phyloP scores from a whole-genome alignment of 768 basidiomycete genomes.

The Lentinula guzmanii region DNA sequence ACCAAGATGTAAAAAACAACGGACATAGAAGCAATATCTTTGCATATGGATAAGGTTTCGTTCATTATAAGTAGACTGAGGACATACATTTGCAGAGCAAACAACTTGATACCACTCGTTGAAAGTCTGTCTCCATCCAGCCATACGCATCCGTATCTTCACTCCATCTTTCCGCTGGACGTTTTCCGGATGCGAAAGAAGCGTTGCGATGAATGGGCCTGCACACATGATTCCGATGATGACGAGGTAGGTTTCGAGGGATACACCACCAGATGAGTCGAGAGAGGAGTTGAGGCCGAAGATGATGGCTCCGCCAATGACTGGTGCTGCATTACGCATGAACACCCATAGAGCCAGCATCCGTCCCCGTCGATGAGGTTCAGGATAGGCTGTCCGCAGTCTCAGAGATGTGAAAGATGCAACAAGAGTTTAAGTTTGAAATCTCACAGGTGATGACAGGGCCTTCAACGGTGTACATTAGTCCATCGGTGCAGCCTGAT shows the following conservation, averaged over 20 bases:
- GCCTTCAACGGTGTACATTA: conserved; percentile 27
- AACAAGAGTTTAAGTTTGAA: not conserved
- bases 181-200: conserved; percentile 21
- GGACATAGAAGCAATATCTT: conserved; percentile 26
- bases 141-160: conserved; percentile 21
- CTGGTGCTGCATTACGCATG: conserved; percentile 26
- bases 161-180: conserved; percentile 26
- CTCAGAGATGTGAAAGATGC: not conserved
- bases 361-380: conserved; percentile 24
- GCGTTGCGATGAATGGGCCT: conserved; percentile 24
- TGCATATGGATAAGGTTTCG: not conserved
- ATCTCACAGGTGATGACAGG: conserved; percentile 25
- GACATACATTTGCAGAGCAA: conserved; percentile 17
- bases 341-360: conserved; percentile 29
- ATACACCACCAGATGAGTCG: conserved; percentile 24
- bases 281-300: conserved; percentile 22
- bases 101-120: conserved; percentile 22
- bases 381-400: conserved; percentile 21
- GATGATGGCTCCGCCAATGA: conserved; percentile 28
- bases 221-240: conserved; percentile 31
- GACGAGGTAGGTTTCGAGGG: conserved; percentile 24
- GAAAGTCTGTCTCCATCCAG: conserved; percentile 20
- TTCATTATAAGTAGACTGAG: not conserved
- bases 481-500: conserved; percentile 23
- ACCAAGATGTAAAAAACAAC: conserved; percentile 28